Conservation (phyloP, 148 eudicot genomes). For the Rhododendron henanense region DNA sequence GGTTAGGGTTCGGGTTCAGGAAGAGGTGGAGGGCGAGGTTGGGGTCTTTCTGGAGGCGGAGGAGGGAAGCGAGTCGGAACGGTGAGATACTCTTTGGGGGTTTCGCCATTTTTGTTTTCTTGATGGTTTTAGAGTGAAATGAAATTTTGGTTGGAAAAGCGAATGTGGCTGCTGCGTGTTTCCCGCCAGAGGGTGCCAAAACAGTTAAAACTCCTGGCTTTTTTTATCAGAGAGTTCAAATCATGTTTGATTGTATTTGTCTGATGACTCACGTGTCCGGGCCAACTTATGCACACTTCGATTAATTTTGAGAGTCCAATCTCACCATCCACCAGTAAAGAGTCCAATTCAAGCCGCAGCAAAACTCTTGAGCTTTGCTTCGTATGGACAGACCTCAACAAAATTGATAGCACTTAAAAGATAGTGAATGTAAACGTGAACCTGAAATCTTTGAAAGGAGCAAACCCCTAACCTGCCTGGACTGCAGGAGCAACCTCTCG, state of each 20-base stretch:
- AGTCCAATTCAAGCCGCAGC: too few relatives aligned
- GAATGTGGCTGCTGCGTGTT: not conserved
- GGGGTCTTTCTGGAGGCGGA: constrained; percentile 63
- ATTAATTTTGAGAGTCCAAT: too few relatives aligned
- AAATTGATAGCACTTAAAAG: too few relatives aligned
- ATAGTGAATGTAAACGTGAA: too few relatives aligned
- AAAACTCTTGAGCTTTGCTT: too few relatives aligned
- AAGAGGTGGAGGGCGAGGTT: constrained; percentile 61
- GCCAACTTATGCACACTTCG: too few relatives aligned
- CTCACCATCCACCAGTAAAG: fast-evolving
- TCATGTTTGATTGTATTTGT: too few relatives aligned
- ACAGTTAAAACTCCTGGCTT: not conserved
- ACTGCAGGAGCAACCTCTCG: too few relatives aligned
- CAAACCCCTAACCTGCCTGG: too few relatives aligned
- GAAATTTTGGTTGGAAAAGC: not conserved
- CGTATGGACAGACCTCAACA: fast-evolving
- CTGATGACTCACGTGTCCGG: too few relatives aligned
- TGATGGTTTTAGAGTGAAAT: too few relatives aligned
- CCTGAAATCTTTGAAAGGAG: fast-evolving
- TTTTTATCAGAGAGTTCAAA: too few relatives aligned
- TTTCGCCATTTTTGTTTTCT: constrained; percentile 10
- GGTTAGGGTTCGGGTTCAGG: constrained; percentile 54
- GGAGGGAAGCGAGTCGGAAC: constrained; percentile 53
- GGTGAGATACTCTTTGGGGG: constrained; percentile 33
- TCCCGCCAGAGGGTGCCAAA: not conserved